Conservation (phyloP, 179 eudicot genomes). For the Monotropa hypopitys region DNA sequence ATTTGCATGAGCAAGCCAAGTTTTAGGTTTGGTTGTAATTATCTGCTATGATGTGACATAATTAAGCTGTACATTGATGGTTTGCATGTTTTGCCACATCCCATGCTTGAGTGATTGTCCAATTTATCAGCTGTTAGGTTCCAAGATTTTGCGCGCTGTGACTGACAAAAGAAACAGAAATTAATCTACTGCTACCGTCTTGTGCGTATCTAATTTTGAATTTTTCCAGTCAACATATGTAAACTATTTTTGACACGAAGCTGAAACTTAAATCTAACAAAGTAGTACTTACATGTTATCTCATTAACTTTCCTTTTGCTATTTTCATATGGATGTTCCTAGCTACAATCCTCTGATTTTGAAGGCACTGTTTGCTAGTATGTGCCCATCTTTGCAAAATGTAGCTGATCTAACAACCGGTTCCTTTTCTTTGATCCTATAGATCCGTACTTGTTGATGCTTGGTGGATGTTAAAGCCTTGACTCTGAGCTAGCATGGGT, state of each 20-base stretch:
- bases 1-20: neutral
- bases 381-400: neutral
- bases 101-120: neutral
- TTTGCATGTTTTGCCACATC: neutral
- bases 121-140: neutral
- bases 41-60: neutral
- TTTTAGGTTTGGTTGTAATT: neutral
- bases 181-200: neutral
- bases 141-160: neutral
- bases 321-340: neutral
- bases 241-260: neutral
- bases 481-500: constrained; percentile 41
- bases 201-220: neutral
- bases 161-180: neutral
- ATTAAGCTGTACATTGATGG: neutral
- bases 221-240: neutral
- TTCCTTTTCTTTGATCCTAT: neutral
- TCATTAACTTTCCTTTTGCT: neutral
- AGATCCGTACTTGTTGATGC: constrained; percentile 6
- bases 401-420: neutral
- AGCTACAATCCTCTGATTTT: neutral
- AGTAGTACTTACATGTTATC: neutral
- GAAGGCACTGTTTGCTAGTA: neutral
- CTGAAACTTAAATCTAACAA: neutral
- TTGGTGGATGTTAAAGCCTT: neutral